Evolutionary conservation across 176 grass and related monocot genomes (phyloP).

Genomic region (Dendrocalamus sinicus): DNA sequence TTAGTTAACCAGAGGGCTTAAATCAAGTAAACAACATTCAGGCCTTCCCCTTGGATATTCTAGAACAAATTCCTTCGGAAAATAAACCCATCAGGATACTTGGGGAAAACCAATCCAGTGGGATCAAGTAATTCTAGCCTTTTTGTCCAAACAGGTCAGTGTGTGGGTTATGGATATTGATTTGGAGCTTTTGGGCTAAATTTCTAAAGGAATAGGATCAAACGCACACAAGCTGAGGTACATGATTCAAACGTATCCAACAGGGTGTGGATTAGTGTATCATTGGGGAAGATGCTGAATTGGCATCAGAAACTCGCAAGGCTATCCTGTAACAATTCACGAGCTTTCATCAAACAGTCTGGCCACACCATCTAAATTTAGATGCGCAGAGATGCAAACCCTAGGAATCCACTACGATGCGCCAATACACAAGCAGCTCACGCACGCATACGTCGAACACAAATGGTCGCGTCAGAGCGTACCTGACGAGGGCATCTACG

Average conservation of each 20-base stretch:
- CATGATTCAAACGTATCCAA: not conserved
- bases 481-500: conserved; percentile 85
- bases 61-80: conserved; percentile 13
- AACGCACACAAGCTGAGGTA: not conserved
- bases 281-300: conserved; percentile 18
- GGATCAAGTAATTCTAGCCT: not conserved
- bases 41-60: conserved; percentile 30
- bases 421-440: conserved; percentile 17
- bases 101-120: conserved; percentile 4
- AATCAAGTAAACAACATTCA: conserved; percentile 20
- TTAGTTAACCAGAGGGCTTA: not conserved
- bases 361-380: not conserved
- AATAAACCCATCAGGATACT: not conserved
- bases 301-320: conserved; percentile 19
- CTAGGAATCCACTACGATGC: conserved; percentile 31
- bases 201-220: conserved; percentile 3
- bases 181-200: not conserved
- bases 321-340: not conserved
- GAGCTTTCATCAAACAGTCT: conserved; percentile 3
- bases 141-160: conserved; percentile 6
- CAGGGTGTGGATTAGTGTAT: not conserved
- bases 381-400: conserved; percentile 23
- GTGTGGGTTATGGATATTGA: not conserved
- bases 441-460: not conserved
- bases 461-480: conserved; percentile 12